Evolutionary conservation across 257 asterid species (phyloP), one percentile per base, ranked within the genome.

Genomic region (Mitragyna speciosa): DNA sequence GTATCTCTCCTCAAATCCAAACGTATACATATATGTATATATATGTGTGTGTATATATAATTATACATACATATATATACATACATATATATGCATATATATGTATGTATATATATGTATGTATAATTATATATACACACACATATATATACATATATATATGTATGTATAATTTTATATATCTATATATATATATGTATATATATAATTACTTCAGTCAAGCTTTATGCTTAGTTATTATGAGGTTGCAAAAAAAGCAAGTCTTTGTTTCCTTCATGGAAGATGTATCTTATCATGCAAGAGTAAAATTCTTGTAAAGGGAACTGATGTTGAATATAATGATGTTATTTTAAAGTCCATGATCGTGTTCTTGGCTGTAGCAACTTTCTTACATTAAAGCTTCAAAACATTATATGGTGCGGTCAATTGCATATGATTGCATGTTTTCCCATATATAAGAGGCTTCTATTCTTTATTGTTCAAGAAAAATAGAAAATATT

Each of bases 131-230:
- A n/a, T n/a, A n/a, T n/a, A n/a, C n/a, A n/a, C n/a, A n/a, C n/a
- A n/a, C n/a, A n/a, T n/a, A n/a, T n/a, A n/a, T n/a, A n/a, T n/a
- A n/a, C n/a, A n/a, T n/a, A n/a, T n/a, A n/a, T n/a, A n/a, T n/a
- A n/a, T n/a, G n/a, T n/a, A n/a, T n/a, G n/a, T n/a, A n/a, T n/a
- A n/a, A n/a, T n/a, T n/a, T n/a, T n/a, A n/a, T n/a, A n/a, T n/a
- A n/a, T n/a, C n/a, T n/a, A n/a, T n/a, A n/a, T n/a, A n/a, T n/a
- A n/a, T n/a, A n/a, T n/a, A n/a, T n/a, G n/a, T n/a, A n/a, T n/a
- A n/a, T n/a, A n/a, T n/a, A n/a, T n/a, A 77, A 81, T 65, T 82
- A 73, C 54, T 45, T 75, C 33, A 74, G 68, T 66, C 76, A 69
- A 22, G 58, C 58, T 78, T 17, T 24, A 15, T 31, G 12, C 8